Base-by-base conservation (phyloP, 306 rosid species). In the Fagus sylvatica region DNA sequence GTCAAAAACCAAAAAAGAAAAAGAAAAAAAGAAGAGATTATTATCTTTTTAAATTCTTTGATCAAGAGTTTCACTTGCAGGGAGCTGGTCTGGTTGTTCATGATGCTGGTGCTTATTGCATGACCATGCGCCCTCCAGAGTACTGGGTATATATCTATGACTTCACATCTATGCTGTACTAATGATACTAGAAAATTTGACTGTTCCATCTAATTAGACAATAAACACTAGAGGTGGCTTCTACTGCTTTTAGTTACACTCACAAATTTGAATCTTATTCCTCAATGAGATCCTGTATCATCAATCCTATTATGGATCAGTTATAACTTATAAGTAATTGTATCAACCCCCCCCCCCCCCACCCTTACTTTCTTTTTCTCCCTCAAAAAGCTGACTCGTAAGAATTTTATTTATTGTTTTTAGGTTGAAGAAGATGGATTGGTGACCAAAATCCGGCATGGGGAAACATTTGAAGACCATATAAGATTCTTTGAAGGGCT, bases 121-220 rank as follows among this genome's bases (percentile, higher is more conserved):
- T 92, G 98, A 95, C 98, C 88, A 95, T 95, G 99, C 92, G 98
- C 7, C 99, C 98, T 80, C 96, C 98, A 1, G 97, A 93, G 49
- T 95, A 89, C 81, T 95, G 99, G 99, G 99, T 92, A 88, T 40
- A 82, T 13, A 73, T 7, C 69, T 34, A 5, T 57, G 51, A 55
- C 74, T 65, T 55, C 34, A 54, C 56, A 12, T 61, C 37, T 60
- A 13, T 37, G 53, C 71, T 54, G 19, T 60, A n/a, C 42, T 43
- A 40, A 71, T 41, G 40, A 30, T 76, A 39, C 61, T 43, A 40
- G 13, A 10, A 41, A 66, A n/a, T 11, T 68, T 0, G n/a, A 72
- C 41, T 37, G 34, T 48, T 71, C 49, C 55, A 55, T 61, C 53
- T 12, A 11, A 32, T 12, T 8, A 33, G 36, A 28, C 36, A 3